A percentile compares a stretch with the other conserved stretches of the same genome.
phyloP scores from a whole-genome alignment of 495 filamentous ascomycete genomes.

The Eremomyces bilateralis region DNA sequence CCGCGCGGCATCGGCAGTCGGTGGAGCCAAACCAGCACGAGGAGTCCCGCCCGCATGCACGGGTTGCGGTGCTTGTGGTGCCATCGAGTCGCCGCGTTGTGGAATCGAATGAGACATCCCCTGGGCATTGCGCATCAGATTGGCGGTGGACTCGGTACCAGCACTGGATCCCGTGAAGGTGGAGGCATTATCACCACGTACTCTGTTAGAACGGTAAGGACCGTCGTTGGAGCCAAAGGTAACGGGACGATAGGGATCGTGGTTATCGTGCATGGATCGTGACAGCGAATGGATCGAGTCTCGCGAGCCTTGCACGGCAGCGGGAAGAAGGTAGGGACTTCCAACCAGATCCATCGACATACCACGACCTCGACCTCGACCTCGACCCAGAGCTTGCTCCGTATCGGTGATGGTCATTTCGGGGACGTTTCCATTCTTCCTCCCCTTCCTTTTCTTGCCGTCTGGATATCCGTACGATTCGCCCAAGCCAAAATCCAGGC shows the following conservation, averaged over 20 bases:
- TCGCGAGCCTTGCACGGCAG: conserved; percentile 49
- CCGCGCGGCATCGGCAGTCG: conserved; percentile 10
- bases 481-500: conserved; percentile 78
- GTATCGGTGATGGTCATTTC: conserved; percentile 22
- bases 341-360: conserved; percentile 67
- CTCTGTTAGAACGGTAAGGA: conserved; percentile 7
- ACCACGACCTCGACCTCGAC: conserved; percentile 46
- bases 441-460: conserved; percentile 13
- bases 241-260: conserved; percentile 72
- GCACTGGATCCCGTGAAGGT: conserved; percentile 34
- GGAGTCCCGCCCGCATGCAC: conserved; percentile 1
- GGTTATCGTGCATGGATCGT: conserved; percentile 39
- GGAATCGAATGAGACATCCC: conserved; percentile 42
- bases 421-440: conserved; percentile 21
- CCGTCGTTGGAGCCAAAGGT: conserved; percentile 34
- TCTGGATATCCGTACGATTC: too few species aligned
- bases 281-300: conserved; percentile 74
- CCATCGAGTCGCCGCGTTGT: conserved; percentile 16
- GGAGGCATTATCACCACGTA: conserved; percentile 37
- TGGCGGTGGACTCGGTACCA: conserved; percentile 31
- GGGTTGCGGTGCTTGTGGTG: conserved; percentile 3
- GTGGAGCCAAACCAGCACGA: conserved; percentile 9
- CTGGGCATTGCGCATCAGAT: conserved; percentile 38
- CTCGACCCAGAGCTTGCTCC: conserved; percentile 29
- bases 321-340: conserved; percentile 80